phyloP scores from a whole-genome alignment of 208 protist genomes.

The Acanthamoeba rhysodes region DNA sequence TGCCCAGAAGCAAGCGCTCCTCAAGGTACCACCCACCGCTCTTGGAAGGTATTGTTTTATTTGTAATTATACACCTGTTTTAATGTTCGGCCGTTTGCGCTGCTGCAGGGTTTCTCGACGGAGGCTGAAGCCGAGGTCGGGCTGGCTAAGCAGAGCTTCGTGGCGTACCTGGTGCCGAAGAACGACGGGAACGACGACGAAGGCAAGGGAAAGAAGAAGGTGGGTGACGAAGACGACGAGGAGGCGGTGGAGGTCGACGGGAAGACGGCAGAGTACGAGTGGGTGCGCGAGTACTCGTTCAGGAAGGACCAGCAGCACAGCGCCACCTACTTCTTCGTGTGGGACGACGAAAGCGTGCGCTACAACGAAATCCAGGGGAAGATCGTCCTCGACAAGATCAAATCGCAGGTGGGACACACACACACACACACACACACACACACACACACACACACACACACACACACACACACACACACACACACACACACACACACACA shows the following conservation, averaged over 20 bases:
- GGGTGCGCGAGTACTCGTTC: slow-evolving; percentile 50
- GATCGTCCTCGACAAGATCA: slow-evolving; percentile 65
- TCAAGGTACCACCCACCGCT: slow-evolving; percentile 5
- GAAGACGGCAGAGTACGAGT: slow-evolving; percentile 16
- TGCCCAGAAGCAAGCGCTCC: not conserved
- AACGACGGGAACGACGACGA: not conserved
- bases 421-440: not conserved
- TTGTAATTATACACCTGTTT: not conserved
- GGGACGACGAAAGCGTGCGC: slow-evolving; percentile 32
- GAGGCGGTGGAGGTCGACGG: not conserved
- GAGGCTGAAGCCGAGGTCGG: slow-evolving; percentile 79
- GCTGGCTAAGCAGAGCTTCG: slow-evolving; percentile 78
- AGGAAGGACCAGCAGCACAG: slow-evolving; percentile 22
- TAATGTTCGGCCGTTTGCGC: not conserved
- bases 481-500: not conserved
- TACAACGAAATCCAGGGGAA: slow-evolving; percentile 7
- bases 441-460: not conserved
- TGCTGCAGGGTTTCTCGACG: slow-evolving; percentile 66
- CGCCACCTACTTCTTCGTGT: slow-evolving; percentile 32
- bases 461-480: not conserved
- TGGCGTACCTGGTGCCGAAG: slow-evolving; percentile 57
- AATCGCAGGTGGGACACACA: not conserved
- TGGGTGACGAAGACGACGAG: not conserved
- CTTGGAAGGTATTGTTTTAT: not conserved
- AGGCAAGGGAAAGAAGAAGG: not conserved